Percentiles rank a stretch among this genome's conserved stretches.
Evolutionary conservation across 1,284 basidiomycete genomes (phyloP).

Genomic region (Sanghuangporus baumii): DNA sequence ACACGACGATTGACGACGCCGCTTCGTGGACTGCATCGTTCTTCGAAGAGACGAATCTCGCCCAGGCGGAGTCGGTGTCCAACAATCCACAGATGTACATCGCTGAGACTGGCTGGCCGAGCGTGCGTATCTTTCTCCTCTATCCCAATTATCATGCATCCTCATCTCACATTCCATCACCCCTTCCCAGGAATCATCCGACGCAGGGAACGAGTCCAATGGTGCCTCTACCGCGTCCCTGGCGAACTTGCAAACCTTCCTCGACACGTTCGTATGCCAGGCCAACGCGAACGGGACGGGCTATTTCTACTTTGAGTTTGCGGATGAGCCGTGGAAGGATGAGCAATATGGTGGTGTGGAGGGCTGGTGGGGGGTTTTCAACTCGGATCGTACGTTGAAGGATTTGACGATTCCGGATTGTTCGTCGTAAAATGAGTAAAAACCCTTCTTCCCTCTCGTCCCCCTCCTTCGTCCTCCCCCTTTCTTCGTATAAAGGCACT

Average conservation of each 20-base stretch:
- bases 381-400: slow-evolving; percentile 53
- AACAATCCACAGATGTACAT: slow-evolving; percentile 80
- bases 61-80: slow-evolving; percentile 36
- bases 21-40: slow-evolving; percentile 63
- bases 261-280: slow-evolving; percentile 84
- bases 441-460: background rate
- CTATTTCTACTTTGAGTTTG: slow-evolving; percentile 87
- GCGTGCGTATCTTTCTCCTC: slow-evolving; percentile 35
- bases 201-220: slow-evolving; percentile 49
- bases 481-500: background rate
- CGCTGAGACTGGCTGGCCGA: slow-evolving; percentile 94
- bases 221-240: slow-evolving; percentile 65
- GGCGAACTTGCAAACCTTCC: slow-evolving; percentile 65
- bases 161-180: background rate
- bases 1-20: slow-evolving; percentile 62
- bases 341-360: slow-evolving; percentile 82
- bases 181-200: slow-evolving; percentile 47
- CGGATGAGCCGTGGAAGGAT: slow-evolving; percentile 86
- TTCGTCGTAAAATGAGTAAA: slow-evolving; percentile 6
- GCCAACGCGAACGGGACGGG: slow-evolving; percentile 75
- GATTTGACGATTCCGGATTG: slow-evolving; percentile 48
- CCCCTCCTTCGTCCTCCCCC: background rate
- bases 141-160: background rate
- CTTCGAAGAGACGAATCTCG: slow-evolving; percentile 55
- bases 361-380: slow-evolving; percentile 65